Conservation (phyloP, 139 green algal genomes). For the Nannochloris sp. region DNA sequence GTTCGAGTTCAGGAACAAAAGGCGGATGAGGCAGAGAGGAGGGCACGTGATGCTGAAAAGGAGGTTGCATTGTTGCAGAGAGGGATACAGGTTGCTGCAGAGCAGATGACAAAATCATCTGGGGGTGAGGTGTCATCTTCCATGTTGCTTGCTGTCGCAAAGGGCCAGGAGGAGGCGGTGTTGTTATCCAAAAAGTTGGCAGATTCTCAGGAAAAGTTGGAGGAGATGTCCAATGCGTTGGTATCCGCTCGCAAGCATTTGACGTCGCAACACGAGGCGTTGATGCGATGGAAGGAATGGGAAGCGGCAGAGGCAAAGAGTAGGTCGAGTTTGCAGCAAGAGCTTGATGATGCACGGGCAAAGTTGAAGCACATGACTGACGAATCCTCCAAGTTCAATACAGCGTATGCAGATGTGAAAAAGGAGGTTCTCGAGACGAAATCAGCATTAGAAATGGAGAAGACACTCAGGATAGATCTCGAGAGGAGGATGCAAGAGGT, state of each 20-base stretch:
- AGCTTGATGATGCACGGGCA: neutral
- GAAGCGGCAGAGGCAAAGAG: conserved; percentile 3
- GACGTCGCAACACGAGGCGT: conserved; percentile 14
- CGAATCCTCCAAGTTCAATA: neutral
- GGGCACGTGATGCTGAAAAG: neutral
- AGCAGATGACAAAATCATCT: conserved; percentile 24
- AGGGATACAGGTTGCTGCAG: conserved; percentile 28
- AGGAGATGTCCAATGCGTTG: conserved; percentile 13
- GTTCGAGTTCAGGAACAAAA: conserved; percentile 7
- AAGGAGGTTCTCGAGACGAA: neutral
- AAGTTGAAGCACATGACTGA: neutral
- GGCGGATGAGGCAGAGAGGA: neutral
- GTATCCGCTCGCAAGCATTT: conserved; percentile 16
- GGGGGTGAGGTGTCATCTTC: conserved; percentile 14
- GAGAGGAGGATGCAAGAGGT: too few species aligned
- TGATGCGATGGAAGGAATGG: conserved; percentile 6
- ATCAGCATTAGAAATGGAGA: neutral
- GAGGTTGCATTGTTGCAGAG: conserved; percentile 12
- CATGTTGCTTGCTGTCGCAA: conserved; percentile 23
- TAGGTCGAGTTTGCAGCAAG: neutral
- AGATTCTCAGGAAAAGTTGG: conserved; percentile 22
- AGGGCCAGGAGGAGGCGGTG: conserved; percentile 31
- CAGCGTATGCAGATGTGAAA: neutral
- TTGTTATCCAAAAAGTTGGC: conserved; percentile 31
- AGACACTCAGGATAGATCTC: neutral